These are phyloP conservation scores for Phytomonas francai DNA, from an alignment of 208 protist genomes.

Conservation along the genomic window DNA sequence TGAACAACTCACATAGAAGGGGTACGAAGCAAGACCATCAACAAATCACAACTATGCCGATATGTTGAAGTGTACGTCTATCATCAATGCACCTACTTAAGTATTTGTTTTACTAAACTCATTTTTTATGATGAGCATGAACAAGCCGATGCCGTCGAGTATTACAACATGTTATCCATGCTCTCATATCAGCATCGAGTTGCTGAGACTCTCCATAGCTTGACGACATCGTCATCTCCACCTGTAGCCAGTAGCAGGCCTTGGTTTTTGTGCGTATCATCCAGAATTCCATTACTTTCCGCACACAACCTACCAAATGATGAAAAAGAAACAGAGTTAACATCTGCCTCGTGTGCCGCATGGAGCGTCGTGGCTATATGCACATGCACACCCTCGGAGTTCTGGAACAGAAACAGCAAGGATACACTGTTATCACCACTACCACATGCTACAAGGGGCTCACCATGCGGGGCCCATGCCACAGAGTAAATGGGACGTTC, in stretches of 20 bases:
- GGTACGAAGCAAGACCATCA: too few relatives aligned
- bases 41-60: too few relatives aligned
- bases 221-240: slow-evolving; percentile 64
- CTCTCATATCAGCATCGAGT: background rate
- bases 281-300: background rate
- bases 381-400: slow-evolving; percentile 22
- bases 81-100: too few relatives aligned
- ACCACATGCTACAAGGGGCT: slow-evolving; percentile 54
- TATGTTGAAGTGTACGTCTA: too few relatives aligned
- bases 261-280: slow-evolving; percentile 5
- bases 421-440: slow-evolving; percentile 82
- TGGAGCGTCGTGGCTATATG: slow-evolving; percentile 27
- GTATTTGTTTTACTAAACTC: too few relatives aligned
- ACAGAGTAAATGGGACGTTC: slow-evolving; percentile 71
- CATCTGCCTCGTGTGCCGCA: slow-evolving; percentile 62
- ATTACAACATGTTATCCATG: too few relatives aligned
- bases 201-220: slow-evolving; percentile 57
- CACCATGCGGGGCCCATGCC: slow-evolving; percentile 48
- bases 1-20: too few relatives aligned
- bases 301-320: slow-evolving; percentile 12
- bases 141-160: too few relatives aligned
- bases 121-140: too few relatives aligned
- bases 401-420: slow-evolving; percentile 48
- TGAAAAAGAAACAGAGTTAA: slow-evolving; percentile 72
- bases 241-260: slow-evolving; percentile 52